A percentile compares a stretch with the other conserved stretches of the same genome.
phyloP scores from a whole-genome alignment of 306 rosid genomes.

The Potentilla sterilis region DNA sequence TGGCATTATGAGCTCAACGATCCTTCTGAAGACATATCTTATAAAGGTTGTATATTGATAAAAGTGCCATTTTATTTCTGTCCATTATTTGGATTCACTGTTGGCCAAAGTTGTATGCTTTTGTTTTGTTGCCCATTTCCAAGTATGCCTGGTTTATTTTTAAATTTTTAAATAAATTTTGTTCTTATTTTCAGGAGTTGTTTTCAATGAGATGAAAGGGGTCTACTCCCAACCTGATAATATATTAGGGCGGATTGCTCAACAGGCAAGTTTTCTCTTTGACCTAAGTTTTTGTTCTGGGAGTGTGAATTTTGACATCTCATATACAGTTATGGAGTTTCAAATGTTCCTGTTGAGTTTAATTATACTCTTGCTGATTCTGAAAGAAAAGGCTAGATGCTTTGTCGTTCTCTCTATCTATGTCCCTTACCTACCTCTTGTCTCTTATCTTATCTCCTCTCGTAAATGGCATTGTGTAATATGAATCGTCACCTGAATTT shows the following conservation, averaged over 20 bases:
- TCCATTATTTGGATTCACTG: slow-evolving; percentile 6
- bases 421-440: not conserved
- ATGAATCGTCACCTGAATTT: not conserved
- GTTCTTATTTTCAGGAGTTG: slow-evolving; percentile 67
- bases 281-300: not conserved
- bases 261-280: slow-evolving; percentile 63
- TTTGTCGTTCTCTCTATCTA: not conserved
- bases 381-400: not conserved
- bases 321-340: not conserved
- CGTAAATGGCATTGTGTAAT: not conserved
- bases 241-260: slow-evolving; percentile 78
- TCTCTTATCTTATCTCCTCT: not conserved
- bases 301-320: not conserved
- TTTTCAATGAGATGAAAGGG: slow-evolving; percentile 98
- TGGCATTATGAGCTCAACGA: slow-evolving; percentile 97
- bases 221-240: slow-evolving; percentile 98
- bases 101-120: not conserved
- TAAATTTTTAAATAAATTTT: not conserved
- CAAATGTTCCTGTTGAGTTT: not conserved
- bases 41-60: slow-evolving; percentile 54
- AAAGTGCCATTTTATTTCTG: not conserved
- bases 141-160: not conserved
- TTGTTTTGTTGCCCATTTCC: not conserved
- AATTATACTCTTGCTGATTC: not conserved
- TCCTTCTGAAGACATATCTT: slow-evolving; percentile 85